These are phyloP conservation scores for Uronychia setigera DNA, from an alignment of 73 alveolate species.

Conservation along the genomic window DNA sequence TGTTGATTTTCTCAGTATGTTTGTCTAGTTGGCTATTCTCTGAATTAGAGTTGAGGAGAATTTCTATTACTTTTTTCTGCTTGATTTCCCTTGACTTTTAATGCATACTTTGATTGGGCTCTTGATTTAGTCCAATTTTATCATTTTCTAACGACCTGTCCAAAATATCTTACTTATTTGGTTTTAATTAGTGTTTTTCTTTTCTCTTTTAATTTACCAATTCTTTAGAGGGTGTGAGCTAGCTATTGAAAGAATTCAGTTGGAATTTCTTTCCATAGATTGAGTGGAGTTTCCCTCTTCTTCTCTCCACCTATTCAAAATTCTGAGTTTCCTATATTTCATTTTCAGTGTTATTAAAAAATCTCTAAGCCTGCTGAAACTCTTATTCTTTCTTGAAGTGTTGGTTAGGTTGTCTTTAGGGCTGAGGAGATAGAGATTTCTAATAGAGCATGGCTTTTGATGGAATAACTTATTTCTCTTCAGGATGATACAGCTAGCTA, in stretches of 20 bases:
- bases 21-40: not conserved
- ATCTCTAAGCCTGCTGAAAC: not conserved
- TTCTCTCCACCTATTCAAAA: not conserved
- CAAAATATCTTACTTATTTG: not conserved
- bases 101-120: not conserved
- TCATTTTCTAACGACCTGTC: not conserved
- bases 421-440: no score
- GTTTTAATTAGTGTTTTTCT: no score
- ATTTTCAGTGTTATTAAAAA: not conserved
- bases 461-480: no score
- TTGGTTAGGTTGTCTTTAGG: not conserved
- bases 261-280: not conserved
- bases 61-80: not conserved
- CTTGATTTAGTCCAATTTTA: not conserved
- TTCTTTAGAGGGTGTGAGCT: not conserved
- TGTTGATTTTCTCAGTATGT: not conserved
- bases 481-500: no score
- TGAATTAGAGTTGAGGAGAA: not conserved
- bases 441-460: no score
- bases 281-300: not conserved
- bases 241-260: not conserved
- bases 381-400: not conserved
- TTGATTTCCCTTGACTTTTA: not conserved
- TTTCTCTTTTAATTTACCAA: not conserved
- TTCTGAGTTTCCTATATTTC: not conserved